Base-by-base conservation (phyloP, 805 yeast genomes). In the Lachancea fermentati region DNA sequence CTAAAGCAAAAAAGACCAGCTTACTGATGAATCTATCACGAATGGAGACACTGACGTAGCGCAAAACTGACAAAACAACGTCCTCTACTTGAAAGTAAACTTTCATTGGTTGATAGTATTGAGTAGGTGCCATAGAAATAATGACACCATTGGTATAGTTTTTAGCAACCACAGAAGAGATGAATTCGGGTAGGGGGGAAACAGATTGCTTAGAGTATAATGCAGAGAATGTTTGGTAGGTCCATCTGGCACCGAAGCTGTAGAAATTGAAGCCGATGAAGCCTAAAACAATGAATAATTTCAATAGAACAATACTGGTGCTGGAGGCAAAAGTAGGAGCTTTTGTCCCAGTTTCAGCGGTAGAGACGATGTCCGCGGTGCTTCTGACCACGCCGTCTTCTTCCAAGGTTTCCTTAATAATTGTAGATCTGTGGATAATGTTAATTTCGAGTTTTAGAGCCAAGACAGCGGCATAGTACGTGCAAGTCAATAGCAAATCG, bases 381-480 rank as follows among this genome's bases (percentile, higher is more conserved):
- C 68, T 61, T 30, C 78, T 76, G 32, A 84, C 73, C 25, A 91
- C 76, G 18, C 98, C 97, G 56, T 91, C 98, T 60, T 91, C 98
- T 67, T 89, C 93, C 48, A 91, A 70, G 19, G 85, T 87, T 47
- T 77, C 79, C 57, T 82, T 80, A 57, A 88, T 75, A 41, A 78
- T 76, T 44, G 85, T 79, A 34, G 87, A 83, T 49, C 86, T 78
- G 63, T 89, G 86, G 41, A 93, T 93, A 45, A 85, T 72, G 58
- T 78, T 79, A 60, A 91, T 86, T 63, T 93, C 96, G 34, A 91
- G 79, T 65, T 91, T 91, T 61, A 91, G 72, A 2, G 95, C 79
- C 50, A 91, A 73, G 40, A 86, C 76, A 3, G 96, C 88, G 11
- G 94, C 71, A 60, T 74, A 89, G 61, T 88, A 88, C 1, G 96